Conservation (phyloP, 352 stramenopile species). For the Phytophthora europaea region DNA sequence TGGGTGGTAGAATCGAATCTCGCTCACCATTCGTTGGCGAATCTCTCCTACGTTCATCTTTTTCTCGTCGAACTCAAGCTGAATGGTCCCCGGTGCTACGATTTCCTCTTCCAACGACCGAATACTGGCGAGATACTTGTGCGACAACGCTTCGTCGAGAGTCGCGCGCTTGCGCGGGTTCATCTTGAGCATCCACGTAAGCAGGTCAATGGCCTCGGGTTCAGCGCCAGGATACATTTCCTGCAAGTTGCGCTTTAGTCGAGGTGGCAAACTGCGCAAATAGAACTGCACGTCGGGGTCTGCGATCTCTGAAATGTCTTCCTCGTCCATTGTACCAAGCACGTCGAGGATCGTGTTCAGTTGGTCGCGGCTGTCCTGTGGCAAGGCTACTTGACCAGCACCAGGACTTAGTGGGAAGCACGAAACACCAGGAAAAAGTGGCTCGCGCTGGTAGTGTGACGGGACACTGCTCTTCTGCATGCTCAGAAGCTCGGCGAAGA, state of each 20-base stretch:
- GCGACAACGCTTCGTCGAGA: conserved; percentile 81
- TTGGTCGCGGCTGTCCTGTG: conserved; percentile 88
- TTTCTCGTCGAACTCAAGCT: conserved; percentile 89
- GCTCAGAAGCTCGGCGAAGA: conserved; percentile 95
- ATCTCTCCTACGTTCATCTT: conserved; percentile 87
- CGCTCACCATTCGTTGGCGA: conserved; percentile 80
- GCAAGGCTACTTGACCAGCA: conserved; percentile 75
- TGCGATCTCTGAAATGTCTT: conserved; percentile 88
- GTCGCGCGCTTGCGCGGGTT: conserved; percentile 85
- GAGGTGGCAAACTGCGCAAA: conserved; percentile 75
- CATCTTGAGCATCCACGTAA: conserved; percentile 90
- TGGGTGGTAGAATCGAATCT: conserved; percentile 86
- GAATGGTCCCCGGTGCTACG: conserved; percentile 83
- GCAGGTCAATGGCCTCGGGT: conserved; percentile 81
- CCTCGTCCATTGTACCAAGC: conserved; percentile 87
- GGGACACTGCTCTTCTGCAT: conserved; percentile 97
- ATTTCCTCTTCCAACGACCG: conserved; percentile 88
- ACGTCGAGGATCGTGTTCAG: conserved; percentile 91
- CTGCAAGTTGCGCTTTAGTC: conserved; percentile 76
- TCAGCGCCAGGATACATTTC: conserved; percentile 89
- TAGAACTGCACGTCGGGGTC: conserved; percentile 89
- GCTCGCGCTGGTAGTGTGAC: conserved; percentile 94
- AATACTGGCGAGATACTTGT: conserved; percentile 90
- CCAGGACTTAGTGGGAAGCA: conserved; percentile 89
- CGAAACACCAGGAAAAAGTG: conserved; percentile 95